A percentile compares a stretch with the other conserved stretches of the same genome.
These are phyloP conservation scores for Bryoglossum gracile DNA, from an alignment of 495 filamentous ascomycete genomes.

Conservation along the genomic window DNA sequence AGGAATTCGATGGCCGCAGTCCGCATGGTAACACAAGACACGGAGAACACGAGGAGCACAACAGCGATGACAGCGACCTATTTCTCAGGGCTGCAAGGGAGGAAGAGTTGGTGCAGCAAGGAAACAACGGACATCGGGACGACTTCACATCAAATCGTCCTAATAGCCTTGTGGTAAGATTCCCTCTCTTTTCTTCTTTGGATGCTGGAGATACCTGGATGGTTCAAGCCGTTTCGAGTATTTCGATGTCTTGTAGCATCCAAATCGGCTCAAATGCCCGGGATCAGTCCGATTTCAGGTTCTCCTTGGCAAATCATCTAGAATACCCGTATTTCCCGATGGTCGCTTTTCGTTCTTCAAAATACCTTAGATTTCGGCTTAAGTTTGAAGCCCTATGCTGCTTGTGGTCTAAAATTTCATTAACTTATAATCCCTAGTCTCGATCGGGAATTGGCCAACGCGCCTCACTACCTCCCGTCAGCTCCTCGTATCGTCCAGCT, in stretches of 20 bases:
- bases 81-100: slow-evolving; percentile 48
- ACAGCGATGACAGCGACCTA: slow-evolving; percentile 38
- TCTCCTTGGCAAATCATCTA: background rate
- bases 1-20: slow-evolving; percentile 7
- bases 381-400: slow-evolving; percentile 4
- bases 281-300: no score
- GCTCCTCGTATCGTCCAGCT: slow-evolving; percentile 8
- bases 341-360: slow-evolving; percentile 6
- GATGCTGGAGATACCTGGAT: no score
- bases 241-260: no score
- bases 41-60: slow-evolving; percentile 20
- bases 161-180: slow-evolving; percentile 17
- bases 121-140: slow-evolving; percentile 7
- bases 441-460: slow-evolving; percentile 23
- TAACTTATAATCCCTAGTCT: slow-evolving; percentile 21
- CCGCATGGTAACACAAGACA: no score
- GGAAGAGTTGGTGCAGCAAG: slow-evolving; percentile 37
- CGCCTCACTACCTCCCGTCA: slow-evolving; percentile 19
- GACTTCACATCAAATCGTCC: slow-evolving; percentile 9
- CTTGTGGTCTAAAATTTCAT: slow-evolving; percentile 13
- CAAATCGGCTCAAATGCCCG: no score
- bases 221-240: no score
- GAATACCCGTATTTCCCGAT: background rate
- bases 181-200: no score
- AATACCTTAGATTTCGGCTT: background rate